Evolutionary conservation across 805 yeast species (phyloP).

Genomic region (Ogataea kodamae): DNA sequence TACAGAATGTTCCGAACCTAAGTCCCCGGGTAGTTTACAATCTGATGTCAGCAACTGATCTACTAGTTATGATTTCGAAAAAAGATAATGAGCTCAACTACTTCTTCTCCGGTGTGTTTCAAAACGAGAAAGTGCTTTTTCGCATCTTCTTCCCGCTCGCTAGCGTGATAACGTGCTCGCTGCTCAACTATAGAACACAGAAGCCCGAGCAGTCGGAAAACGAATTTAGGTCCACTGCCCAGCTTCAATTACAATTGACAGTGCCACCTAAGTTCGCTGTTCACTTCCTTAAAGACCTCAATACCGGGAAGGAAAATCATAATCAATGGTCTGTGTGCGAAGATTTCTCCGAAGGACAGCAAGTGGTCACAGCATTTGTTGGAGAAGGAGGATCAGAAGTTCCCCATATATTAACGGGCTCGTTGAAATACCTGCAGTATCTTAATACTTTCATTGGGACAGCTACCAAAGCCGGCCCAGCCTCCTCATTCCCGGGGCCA

Average conservation of each 20-base stretch:
- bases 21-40: conserved; percentile 64
- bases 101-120: conserved; percentile 71
- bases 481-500: conserved; percentile 36
- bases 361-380: conserved; percentile 63
- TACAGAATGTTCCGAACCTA: conserved; percentile 52
- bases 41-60: conserved; percentile 65
- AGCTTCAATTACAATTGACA: conserved; percentile 31
- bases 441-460: conserved; percentile 33
- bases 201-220: conserved; percentile 22
- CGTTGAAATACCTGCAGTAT: conserved; percentile 32
- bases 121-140: conserved; percentile 63
- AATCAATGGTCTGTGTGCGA: conserved; percentile 81
- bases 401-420: conserved; percentile 69
- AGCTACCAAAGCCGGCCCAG: conserved; percentile 22
- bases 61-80: conserved; percentile 65
- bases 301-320: conserved; percentile 40
- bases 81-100: conserved; percentile 72
- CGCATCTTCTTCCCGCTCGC: conserved; percentile 68
- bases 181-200: conserved; percentile 43
- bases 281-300: conserved; percentile 55
- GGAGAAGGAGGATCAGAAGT: conserved; percentile 56
- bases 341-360: conserved; percentile 81
- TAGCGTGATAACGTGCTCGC: conserved; percentile 55
- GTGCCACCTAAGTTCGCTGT: conserved; percentile 79
- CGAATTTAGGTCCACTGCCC: conserved; percentile 42